A percentile compares a stretch with the other conserved stretches of the same genome.
Evolutionary conservation across 1,284 basidiomycete genomes (phyloP).

Genomic region (Apiotrichum veenhuisii): DNA sequence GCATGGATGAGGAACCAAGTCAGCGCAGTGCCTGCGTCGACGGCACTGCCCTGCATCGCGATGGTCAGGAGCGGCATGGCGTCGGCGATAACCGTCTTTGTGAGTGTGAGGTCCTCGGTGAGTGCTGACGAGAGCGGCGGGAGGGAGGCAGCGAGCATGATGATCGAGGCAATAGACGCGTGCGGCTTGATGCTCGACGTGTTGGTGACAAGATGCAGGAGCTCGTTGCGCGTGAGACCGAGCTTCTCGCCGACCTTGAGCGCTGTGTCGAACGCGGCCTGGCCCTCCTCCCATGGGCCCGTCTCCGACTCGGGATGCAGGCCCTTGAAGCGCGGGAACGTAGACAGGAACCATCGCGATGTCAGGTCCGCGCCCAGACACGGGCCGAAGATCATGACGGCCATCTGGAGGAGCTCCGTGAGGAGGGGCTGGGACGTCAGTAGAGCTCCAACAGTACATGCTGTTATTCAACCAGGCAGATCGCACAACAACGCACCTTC

Average conservation of each 20-base stretch:
- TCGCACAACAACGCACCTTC: slow-evolving; percentile 18
- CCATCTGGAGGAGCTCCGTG: slow-evolving; percentile 24
- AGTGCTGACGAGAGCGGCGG: slow-evolving; percentile 1
- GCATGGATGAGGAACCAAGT: slow-evolving; percentile 21
- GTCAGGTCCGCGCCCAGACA: slow-evolving; percentile 24
- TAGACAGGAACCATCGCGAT: slow-evolving; percentile 30
- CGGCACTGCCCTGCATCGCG: slow-evolving; percentile 16
- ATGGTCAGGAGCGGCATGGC: slow-evolving; percentile 30
- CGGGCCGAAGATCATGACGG: slow-evolving; percentile 27
- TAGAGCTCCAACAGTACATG: too few relatives aligned
- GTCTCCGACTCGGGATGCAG: slow-evolving; percentile 13
- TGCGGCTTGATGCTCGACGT: slow-evolving; percentile 20
- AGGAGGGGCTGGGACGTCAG: slow-evolving; percentile 28
- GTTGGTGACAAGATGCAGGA: slow-evolving; percentile 23
- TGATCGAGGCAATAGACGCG: slow-evolving; percentile 28
- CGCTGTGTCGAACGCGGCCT: slow-evolving; percentile 14
- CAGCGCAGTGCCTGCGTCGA: slow-evolving; percentile 28
- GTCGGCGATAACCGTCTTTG: slow-evolving; percentile 20
- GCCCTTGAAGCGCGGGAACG: slow-evolving; percentile 26
- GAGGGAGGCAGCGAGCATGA: slow-evolving; percentile 24
- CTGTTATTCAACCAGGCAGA: too few relatives aligned
- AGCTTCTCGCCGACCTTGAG: slow-evolving; percentile 3
- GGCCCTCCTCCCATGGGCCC: slow-evolving; percentile 13
- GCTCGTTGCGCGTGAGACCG: slow-evolving; percentile 15
- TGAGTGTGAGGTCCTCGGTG: slow-evolving; percentile 1